Base-by-base conservation (phyloP, 192 early-diverging fungal genomes). In the Backusella sp. region DNA sequence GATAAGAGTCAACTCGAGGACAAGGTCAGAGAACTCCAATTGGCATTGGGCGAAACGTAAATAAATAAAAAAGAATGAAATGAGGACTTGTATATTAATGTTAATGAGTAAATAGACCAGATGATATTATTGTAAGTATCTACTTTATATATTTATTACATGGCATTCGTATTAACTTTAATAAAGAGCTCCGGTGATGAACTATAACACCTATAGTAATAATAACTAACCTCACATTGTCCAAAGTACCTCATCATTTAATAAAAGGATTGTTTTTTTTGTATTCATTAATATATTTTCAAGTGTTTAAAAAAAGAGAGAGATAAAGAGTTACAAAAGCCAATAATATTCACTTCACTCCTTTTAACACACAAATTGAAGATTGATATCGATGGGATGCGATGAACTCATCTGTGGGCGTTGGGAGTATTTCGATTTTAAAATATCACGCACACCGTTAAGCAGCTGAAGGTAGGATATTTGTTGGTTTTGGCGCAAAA, bases 331-430 rank as follows among this genome's bases (percentile, higher is more conserved):
- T 37, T 37, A 9, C 8, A 39, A 12, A 11, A 39, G 11, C 37
- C 37, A 39, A 9, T 37, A 39, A 39, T 39, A 39, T 39, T 8
- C 37, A 39, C 1, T 12, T 39, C 42, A 44, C 8, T 44, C 4
- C 14, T 44, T 44, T 46, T 77, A 81, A 44, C 52, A 71, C 36
- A 81, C 42, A 68, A 81, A 81, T 42, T 72, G 17, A 30, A 81
- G 68, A 44, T 81, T 70, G 11, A 81, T 72, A 73, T 78, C 90
- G 80, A 93, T 90, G 37, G 86, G 81, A 35, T 87, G 84, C 15
- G 89, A 88, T n/a, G 88, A 83, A 46, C 83, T 85, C 52, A 97
- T 86, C 80, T 97, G 95, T 21, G 95, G 95, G 74, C 93, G 87
- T 79, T 97, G 94, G 6, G 75, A 81, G 73, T 94, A 95, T 70